Base-by-base conservation (phyloP, 2,329 filamentous ascomycete species). In the Phyllosticta citriasiana region DNA sequence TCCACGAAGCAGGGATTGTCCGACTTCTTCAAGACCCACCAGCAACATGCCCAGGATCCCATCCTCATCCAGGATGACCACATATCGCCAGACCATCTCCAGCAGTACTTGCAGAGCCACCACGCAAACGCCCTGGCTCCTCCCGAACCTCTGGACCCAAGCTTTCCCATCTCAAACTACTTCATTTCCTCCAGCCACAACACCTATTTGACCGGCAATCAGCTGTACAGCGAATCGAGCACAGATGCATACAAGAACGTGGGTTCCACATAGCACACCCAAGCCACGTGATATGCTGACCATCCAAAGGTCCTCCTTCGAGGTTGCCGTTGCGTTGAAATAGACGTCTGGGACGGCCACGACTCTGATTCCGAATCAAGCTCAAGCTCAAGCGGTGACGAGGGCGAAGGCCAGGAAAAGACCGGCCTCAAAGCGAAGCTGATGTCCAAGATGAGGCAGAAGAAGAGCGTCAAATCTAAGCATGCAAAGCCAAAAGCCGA, bases 171-270 rank as follows among this genome's bases (percentile, higher is more conserved):
- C 62, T 89, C 88, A 55, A 91, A 95, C 71, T 97, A 97, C 77
- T 97, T 91, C 73, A 92, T 97, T 72, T 96, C 88, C 64, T 95
- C 90, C 66, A 96, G 91, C 70, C 92, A 97, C 78, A 97, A 97
- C 72, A 97, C 92, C 0, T 97, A 96, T 72, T 79, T 96, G 52
- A 86, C 87, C 1, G 92, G 92, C 2, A 91, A 96, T 68, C 93
- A 97, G 74, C 80, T 94, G 51, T 86, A 84, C 63, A 91, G 90
- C 55, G 84, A 85, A 63, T 88, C 89, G 63, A 91, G 88, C 27
- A 84, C 87, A 0, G 85, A 91, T 61, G 85, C 88, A 12, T 97
- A 97, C 74, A 87, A 82, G 66, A 84, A 86, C 70, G 89, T 89
- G 71, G 69, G 84, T 57, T 22, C 40, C n/a, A 51, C 6, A 33